Conservation (phyloP, 1,284 basidiomycete species). For the Ustilago tritici region DNA sequence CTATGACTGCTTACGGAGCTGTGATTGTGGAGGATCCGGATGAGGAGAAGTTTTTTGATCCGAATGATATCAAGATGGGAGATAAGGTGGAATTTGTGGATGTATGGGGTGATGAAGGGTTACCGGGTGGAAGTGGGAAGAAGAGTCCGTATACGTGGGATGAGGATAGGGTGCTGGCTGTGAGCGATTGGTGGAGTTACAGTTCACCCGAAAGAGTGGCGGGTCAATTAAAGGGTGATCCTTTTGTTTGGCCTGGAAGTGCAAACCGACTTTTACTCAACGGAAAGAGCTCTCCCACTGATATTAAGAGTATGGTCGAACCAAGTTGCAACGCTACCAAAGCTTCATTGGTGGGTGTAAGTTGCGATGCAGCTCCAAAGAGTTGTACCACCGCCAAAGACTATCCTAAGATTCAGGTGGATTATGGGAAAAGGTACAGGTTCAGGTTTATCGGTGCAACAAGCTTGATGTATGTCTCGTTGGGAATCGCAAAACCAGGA, state of each 20-base stretch:
- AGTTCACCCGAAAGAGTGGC: conserved; percentile 15
- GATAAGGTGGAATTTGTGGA: neutral
- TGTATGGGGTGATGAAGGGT: conserved; percentile 12
- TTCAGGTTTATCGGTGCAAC: conserved; percentile 48
- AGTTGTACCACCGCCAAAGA: neutral
- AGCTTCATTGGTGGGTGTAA: neutral
- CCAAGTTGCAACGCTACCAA: conserved; percentile 44
- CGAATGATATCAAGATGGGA: neutral
- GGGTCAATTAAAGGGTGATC: conserved; percentile 32
- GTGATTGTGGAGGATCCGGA: conserved; percentile 55
- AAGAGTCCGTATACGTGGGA: conserved; percentile 32
- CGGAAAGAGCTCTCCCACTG: conserved; percentile 21
- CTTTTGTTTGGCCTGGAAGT: conserved; percentile 60
- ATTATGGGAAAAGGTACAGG: conserved; percentile 50
- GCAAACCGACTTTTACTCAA: conserved; percentile 55
- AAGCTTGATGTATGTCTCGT: conserved; percentile 32
- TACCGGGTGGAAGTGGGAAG: neutral
- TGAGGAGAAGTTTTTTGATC: conserved; percentile 1
- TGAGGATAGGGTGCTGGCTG: conserved; percentile 45
- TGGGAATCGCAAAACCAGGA: conserved; percentile 29
- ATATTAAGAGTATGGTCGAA: neutral
- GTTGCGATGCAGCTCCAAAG: conserved; percentile 12
- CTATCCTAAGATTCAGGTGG: conserved; percentile 40
- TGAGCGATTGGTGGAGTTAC: conserved; percentile 54
- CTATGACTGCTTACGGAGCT: conserved; percentile 54